Conservation (phyloP, 2,329 filamentous ascomycete genomes). For the Penicillium sp. region DNA sequence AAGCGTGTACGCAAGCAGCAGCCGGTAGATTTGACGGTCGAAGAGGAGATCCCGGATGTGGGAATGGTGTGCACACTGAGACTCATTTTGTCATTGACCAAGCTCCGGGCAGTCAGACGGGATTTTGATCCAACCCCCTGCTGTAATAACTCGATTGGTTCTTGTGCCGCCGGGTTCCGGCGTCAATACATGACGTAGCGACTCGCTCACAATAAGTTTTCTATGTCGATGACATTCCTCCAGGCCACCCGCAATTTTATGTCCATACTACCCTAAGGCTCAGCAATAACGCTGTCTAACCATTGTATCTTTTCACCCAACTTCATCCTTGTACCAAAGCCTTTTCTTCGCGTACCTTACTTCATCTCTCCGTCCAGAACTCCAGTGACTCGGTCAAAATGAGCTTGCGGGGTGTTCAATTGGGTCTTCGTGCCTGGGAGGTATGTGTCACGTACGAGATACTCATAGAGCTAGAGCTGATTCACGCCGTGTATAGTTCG, state of each 20-base stretch:
- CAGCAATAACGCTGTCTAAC: background rate
- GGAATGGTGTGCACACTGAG: background rate
- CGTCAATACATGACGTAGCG: conserved; percentile 35
- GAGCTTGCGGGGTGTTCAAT: conserved; percentile 26
- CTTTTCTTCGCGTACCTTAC: background rate
- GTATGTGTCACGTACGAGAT: conserved; percentile 20
- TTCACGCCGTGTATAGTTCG: conserved; percentile 44
- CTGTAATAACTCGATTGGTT: conserved; percentile 1
- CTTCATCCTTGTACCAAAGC: background rate
- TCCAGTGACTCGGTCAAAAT: conserved; percentile 22
- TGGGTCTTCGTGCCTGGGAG: conserved; percentile 35
- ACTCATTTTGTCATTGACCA: conserved; percentile 15
- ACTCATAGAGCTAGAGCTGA: conserved; percentile 2
- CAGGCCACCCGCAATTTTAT: conserved; percentile 31
- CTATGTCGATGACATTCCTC: conserved; percentile 31
- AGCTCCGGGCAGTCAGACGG: background rate
- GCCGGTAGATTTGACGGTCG: too few species aligned
- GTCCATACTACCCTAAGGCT: conserved; percentile 14
- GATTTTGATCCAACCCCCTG: background rate
- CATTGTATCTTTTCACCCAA: background rate
- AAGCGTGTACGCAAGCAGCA: too few species aligned
- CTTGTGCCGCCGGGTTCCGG: conserved; percentile 17
- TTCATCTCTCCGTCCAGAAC: background rate
- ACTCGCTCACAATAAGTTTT: conserved; percentile 13
- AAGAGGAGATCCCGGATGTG: too few species aligned